A percentile compares a stretch with the other conserved stretches of the same genome.
phyloP scores from a whole-genome alignment of 768 basidiomycete species.

The Hydnum rufescens region DNA sequence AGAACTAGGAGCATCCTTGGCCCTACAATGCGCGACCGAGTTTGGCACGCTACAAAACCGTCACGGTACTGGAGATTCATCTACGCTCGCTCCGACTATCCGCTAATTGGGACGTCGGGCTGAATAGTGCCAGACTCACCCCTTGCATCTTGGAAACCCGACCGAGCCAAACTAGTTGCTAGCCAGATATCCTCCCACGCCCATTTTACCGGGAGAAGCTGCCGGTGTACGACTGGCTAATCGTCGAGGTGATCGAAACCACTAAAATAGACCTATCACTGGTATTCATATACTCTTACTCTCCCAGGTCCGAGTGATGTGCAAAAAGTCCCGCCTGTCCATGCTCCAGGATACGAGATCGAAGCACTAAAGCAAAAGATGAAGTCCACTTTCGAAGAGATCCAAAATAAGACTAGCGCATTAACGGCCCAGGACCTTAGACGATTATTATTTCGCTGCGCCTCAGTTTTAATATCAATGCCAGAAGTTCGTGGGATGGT shows the following conservation, averaged over 20 bases:
- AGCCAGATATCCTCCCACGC: slow-evolving; percentile 79
- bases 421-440: slow-evolving; percentile 68
- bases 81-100: not conserved
- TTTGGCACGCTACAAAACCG: slow-evolving; percentile 62
- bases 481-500: slow-evolving; percentile 30
- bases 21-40: slow-evolving; percentile 65
- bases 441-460: slow-evolving; percentile 69
- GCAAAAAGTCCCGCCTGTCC: slow-evolving; percentile 41
- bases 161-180: slow-evolving; percentile 61
- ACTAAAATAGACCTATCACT: not conserved
- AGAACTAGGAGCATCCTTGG: slow-evolving; percentile 82
- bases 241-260: slow-evolving; percentile 28
- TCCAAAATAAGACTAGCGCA: slow-evolving; percentile 49
- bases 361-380: slow-evolving; percentile 47
- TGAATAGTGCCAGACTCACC: slow-evolving; percentile 17
- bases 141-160: slow-evolving; percentile 35
- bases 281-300: not conserved
- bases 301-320: slow-evolving; percentile 22
- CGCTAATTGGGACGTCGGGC: slow-evolving; percentile 25
- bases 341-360: slow-evolving; percentile 42
- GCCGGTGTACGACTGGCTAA: slow-evolving; percentile 59
- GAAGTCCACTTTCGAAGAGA: slow-evolving; percentile 41
- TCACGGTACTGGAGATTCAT: slow-evolving; percentile 27
- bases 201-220: slow-evolving; percentile 75
- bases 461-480: slow-evolving; percentile 52